Conservation (phyloP, 768 basidiomycete genomes). For the Polyporus arcularius region DNA sequence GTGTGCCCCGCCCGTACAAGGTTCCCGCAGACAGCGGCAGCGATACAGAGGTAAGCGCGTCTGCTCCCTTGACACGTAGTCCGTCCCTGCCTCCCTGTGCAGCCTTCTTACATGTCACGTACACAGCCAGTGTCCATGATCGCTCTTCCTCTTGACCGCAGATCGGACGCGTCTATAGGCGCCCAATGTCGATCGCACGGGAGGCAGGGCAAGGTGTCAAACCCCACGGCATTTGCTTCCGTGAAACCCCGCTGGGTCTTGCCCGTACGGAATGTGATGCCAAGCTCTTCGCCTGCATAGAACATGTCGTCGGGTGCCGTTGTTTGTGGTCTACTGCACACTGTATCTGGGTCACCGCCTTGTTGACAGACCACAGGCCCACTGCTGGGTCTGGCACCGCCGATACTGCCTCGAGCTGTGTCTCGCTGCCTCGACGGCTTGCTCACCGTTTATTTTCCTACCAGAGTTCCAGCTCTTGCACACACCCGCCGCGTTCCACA, state of each 20-base stretch:
- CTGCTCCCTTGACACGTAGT: constrained; percentile 6
- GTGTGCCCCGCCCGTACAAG: constrained; percentile 7
- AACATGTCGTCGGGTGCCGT: too few species aligned
- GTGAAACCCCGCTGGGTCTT: too few species aligned
- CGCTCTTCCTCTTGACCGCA: not conserved
- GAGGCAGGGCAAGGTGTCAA: not conserved
- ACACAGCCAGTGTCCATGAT: constrained; percentile 15
- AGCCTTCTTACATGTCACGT: constrained; percentile 12
- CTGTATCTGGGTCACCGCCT: not conserved
- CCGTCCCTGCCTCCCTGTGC: not conserved
- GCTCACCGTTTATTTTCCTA: constrained; percentile 19
- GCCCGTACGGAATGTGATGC: too few species aligned
- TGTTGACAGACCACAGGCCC: not conserved
- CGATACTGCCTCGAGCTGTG: constrained; percentile 3
- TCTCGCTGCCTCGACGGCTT: not conserved
- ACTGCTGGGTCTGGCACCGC: constrained; percentile 3
- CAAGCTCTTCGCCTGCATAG: too few species aligned
- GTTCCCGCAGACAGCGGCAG: not conserved
- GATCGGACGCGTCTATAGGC: not conserved
- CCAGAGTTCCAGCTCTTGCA: constrained; percentile 85
- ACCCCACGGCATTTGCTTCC: not conserved
- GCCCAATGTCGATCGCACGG: not conserved
- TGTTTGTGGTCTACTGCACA: too few species aligned
- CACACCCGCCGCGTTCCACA: constrained; percentile 72
- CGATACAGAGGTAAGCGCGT: constrained; percentile 11